Conservation (phyloP, 2,329 filamentous ascomycete genomes). For the Coniochaeta prunicola region DNA sequence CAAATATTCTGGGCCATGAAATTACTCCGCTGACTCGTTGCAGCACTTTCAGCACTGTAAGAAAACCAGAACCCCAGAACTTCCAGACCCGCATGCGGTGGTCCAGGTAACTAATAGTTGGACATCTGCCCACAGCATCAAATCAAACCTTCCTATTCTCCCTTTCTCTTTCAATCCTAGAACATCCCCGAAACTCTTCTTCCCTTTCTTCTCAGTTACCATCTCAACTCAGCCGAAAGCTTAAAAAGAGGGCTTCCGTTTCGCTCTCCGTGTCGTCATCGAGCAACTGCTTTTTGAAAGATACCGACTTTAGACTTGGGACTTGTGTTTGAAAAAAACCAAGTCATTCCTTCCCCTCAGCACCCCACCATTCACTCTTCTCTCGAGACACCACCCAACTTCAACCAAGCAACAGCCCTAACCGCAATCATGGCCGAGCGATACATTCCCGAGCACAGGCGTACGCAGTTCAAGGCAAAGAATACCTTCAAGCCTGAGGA, state of each 20-base stretch:
- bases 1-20: neutral
- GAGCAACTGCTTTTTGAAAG: neutral
- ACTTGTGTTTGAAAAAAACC: neutral
- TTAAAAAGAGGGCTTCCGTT: neutral
- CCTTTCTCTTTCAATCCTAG: conserved; percentile 9
- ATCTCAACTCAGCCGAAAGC: neutral
- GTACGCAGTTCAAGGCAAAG: conserved; percentile 99
- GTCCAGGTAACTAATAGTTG: neutral
- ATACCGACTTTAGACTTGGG: neutral
- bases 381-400: conserved; percentile 1
- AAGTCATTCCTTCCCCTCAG: neutral
- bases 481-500: conserved; percentile 99
- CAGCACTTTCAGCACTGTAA: conserved; percentile 1
- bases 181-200: neutral
- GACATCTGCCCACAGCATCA: conserved; percentile 9
- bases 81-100: neutral
- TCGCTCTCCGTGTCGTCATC: neutral
- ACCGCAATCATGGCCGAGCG: conserved; percentile 81
- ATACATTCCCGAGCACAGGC: conserved; percentile 98
- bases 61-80: neutral
- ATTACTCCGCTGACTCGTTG: neutral
- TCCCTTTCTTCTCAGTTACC: conserved; percentile 8
- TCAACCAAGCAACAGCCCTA: conserved; percentile 4
- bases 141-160: conserved; percentile 21
- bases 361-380: neutral